Percentiles rank a stretch among this genome's conserved stretches.
Evolutionary conservation across 805 yeast genomes (phyloP).

Genomic region (Teunomyces gatunensis): DNA sequence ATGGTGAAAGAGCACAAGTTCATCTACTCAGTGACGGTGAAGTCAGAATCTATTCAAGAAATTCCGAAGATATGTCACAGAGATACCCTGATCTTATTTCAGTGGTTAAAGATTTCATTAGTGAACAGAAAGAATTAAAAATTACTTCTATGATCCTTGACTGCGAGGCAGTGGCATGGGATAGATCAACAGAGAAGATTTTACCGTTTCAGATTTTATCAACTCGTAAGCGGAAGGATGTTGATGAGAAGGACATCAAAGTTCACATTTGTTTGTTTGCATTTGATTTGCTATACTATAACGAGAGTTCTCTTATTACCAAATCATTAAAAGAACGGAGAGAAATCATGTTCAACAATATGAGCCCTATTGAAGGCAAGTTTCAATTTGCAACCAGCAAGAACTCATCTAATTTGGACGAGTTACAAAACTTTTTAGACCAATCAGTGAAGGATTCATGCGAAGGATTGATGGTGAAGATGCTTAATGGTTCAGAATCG

Average conservation of each 20-base stretch:
- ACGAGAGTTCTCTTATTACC: constrained; percentile 69
- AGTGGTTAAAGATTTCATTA: constrained; percentile 59
- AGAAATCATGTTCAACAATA: constrained; percentile 50
- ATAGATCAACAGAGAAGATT: constrained; percentile 68
- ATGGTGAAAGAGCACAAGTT: constrained; percentile 96
- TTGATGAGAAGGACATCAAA: constrained; percentile 79
- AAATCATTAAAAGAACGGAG: constrained; percentile 72
- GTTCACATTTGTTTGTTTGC: constrained; percentile 92
- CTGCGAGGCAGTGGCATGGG: constrained; percentile 99
- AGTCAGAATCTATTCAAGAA: constrained; percentile 82
- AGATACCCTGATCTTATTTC: constrained; percentile 87
- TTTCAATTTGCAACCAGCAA: constrained; percentile 76
- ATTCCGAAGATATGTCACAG: constrained; percentile 95
- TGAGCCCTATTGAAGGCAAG: constrained; percentile 67
- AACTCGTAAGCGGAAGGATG: constrained; percentile 93
- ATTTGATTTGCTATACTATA: constrained; percentile 76
- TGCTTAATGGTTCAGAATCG: constrained; percentile 76
- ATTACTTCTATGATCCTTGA: constrained; percentile 65
- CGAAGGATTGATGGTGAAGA: constrained; percentile 95
- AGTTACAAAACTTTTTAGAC: constrained; percentile 80
- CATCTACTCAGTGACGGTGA: constrained; percentile 67
- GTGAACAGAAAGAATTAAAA: constrained; percentile 18
- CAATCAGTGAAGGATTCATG: constrained; percentile 86
- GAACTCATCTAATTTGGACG: constrained; percentile 68
- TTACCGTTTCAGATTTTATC: constrained; percentile 91